Percentiles rank a stretch among this genome's conserved stretches.
phyloP scores from a whole-genome alignment of 2,329 filamentous ascomycete species.

The Myrmaecium sp. region DNA sequence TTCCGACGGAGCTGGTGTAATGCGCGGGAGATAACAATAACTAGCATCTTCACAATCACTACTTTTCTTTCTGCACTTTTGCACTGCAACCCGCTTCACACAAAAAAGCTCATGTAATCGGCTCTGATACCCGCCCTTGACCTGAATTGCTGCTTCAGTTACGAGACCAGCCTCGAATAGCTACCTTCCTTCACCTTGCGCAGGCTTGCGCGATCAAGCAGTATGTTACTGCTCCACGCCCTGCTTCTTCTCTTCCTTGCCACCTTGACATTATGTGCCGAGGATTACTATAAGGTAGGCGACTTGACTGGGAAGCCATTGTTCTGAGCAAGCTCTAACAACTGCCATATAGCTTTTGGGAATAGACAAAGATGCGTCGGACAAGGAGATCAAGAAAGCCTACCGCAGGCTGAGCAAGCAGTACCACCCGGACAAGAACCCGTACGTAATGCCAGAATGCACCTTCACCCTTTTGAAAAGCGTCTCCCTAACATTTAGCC shows the following conservation, averaged over 20 bases:
- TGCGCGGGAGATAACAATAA: no score
- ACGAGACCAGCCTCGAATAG: no score
- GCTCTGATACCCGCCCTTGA: no score
- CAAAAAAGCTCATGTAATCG: no score
- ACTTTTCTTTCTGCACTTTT: no score
- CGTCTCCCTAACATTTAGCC: background rate
- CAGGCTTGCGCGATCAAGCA: slow-evolving; percentile 12
- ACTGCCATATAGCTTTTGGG: slow-evolving; percentile 50
- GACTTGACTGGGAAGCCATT: background rate
- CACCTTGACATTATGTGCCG: slow-evolving; percentile 27
- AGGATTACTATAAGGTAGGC: slow-evolving; percentile 66
- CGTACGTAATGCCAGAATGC: slow-evolving; percentile 38
- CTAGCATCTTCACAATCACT: no score
- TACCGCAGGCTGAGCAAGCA: slow-evolving; percentile 89
- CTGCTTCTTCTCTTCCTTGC: slow-evolving; percentile 26
- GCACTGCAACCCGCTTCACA: no score
- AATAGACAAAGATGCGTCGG: slow-evolving; percentile 59
- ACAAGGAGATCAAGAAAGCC: slow-evolving; percentile 82
- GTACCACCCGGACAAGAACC: slow-evolving; percentile 95
- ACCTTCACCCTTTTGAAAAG: slow-evolving; percentile 1
- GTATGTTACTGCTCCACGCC: slow-evolving; percentile 26
- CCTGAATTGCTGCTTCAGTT: no score
- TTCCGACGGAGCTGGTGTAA: no score
- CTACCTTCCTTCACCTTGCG: no score
- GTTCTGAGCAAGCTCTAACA: slow-evolving; percentile 3